Base-by-base conservation (phyloP, 1,284 basidiomycete genomes). In the Tranzscheliella williamsii region DNA sequence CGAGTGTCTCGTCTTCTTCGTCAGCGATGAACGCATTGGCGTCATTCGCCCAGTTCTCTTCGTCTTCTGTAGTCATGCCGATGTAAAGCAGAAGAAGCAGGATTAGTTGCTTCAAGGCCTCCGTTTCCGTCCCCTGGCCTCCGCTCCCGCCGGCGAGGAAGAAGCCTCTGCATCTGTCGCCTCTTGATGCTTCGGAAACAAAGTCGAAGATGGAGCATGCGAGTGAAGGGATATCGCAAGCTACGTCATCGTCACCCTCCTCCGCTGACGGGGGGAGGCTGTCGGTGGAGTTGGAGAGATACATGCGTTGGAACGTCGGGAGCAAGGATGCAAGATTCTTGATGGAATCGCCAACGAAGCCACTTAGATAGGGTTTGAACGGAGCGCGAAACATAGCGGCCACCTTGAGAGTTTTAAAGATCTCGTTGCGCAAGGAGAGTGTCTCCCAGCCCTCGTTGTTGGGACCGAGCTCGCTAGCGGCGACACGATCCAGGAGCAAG, bases 1-100 rank as follows among this genome's bases (percentile, higher is more conserved):
- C 78, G 40, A 89, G 84, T 1, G 86, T 87, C 62, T 95, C 91
- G 67, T 96, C 94, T 57, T 96, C 91, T 72, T 96, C 93, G 70
- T 96, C 91, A 18, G 88, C 87, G 20, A 97, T 87, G 74, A 97
- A 97, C 2, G 88, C 86, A 64, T 95, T 94, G 1, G 90, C 85
- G 70, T 96, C 89, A 43, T 82, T 85, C 4, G 85, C 84, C 93
- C 94, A 97, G 30, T 86, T 87, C 39, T 93, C 91, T 76, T 93
- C 91, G 88, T 96, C 90, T 43, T 93, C 90, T 15, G 84, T 82
- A 0, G 91, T 91, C 82, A 97, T 92, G 74, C 92, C 90, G 16
- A 85, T 83, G 79, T 87, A 91, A 17, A 82, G 83, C 61, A 91
- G 84, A 2, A 89, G 81, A 5, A 83, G 79, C 8, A 81, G 79